phyloP scores from a whole-genome alignment of 1,284 basidiomycete species.

The Boletellus deceptivus region DNA sequence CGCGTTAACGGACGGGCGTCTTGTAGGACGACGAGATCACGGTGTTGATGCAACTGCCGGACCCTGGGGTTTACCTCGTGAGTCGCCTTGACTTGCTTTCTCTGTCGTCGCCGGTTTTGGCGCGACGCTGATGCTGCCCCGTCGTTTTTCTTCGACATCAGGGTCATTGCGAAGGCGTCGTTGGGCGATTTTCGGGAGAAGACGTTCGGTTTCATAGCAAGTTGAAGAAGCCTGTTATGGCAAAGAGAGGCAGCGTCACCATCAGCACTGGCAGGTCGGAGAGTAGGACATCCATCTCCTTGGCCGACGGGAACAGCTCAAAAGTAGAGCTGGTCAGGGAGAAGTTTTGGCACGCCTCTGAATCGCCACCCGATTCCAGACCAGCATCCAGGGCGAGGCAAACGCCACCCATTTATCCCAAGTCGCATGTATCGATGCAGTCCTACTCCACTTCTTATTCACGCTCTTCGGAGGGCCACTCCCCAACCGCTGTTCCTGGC shows the following conservation, averaged over 20 bases:
- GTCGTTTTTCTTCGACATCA: conserved; percentile 23
- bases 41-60: conserved; percentile 73
- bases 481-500: neutral
- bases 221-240: conserved; percentile 78
- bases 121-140: too few relatives aligned
- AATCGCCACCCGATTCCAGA: conserved; percentile 21
- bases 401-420: conserved; percentile 16
- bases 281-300: conserved; percentile 17
- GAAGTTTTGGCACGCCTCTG: conserved; percentile 8
- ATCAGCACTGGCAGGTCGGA: conserved; percentile 4
- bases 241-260: conserved; percentile 49
- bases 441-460: conserved; percentile 19
- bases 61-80: conserved; percentile 61
- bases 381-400: conserved; percentile 18
- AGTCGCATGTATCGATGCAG: conserved; percentile 12
- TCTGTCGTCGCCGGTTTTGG: too few relatives aligned
- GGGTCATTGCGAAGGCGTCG: conserved; percentile 90
- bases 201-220: conserved; percentile 74
- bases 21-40: conserved; percentile 75
- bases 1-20: neutral
- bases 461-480: conserved; percentile 15
- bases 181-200: conserved; percentile 73
- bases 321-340: conserved; percentile 1
- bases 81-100: conserved; percentile 25
- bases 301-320: conserved; percentile 11